phyloP scores from a whole-genome alignment of 2,329 filamentous ascomycete species.

The Aspergillus pseudoviridinutans region DNA sequence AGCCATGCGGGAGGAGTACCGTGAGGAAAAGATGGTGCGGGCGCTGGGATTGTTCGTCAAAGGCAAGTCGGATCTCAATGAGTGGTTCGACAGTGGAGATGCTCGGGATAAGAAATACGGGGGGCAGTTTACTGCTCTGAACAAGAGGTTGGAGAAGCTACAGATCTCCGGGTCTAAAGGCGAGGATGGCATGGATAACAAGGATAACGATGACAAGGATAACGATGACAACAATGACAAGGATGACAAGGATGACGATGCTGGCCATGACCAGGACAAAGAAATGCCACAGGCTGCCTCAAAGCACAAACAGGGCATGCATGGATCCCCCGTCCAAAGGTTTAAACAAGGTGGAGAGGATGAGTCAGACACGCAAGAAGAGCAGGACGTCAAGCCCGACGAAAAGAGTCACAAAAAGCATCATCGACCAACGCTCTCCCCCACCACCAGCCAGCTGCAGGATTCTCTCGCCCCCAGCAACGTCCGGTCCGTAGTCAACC shows the following conservation, averaged over 20 bases:
- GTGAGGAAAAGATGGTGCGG: conserved; percentile 19
- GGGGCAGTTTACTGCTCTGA: neutral
- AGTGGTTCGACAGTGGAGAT: conserved; percentile 12
- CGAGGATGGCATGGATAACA: too few relatives aligned
- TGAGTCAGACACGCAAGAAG: neutral
- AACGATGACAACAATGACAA: too few relatives aligned
- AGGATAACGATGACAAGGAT: too few relatives aligned
- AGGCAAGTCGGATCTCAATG: conserved; percentile 16
- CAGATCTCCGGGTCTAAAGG: neutral
- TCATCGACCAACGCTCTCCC: conserved; percentile 11
- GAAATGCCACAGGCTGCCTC: neutral
- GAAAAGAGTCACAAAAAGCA: conserved; percentile 1
- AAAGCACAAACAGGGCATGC: neutral
- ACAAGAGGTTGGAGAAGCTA: neutral
- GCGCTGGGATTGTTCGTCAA: conserved; percentile 18
- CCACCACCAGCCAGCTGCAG: conserved; percentile 14
- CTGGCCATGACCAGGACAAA: neutral
- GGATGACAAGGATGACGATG: neutral
- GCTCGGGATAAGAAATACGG: neutral
- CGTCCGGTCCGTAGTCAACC: conserved; percentile 15
- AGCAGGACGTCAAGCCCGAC: neutral
- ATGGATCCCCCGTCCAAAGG: conserved; percentile 10
- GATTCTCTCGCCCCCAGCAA: conserved; percentile 12
- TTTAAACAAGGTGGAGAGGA: conserved; percentile 4
- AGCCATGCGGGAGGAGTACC: conserved; percentile 18